These are phyloP conservation scores for Trametes coccinea DNA, from an alignment of 768 basidiomycete genomes.

Conservation along the genomic window DNA sequence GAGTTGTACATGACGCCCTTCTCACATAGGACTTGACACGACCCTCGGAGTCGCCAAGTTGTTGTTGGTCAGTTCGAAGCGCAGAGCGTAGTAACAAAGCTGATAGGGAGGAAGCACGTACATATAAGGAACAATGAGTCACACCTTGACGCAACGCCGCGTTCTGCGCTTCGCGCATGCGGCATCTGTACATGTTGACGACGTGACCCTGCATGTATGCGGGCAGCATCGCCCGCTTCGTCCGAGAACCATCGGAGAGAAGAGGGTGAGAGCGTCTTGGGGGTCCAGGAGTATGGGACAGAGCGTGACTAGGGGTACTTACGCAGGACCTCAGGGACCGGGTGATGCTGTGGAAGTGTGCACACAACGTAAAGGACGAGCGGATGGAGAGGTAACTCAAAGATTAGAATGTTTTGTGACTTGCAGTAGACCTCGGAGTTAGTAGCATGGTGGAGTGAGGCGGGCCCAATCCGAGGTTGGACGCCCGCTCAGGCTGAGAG, in stretches of 20 bases:
- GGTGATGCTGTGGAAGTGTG: background rate
- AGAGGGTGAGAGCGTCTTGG: background rate
- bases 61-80: background rate
- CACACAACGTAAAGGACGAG: too few relatives aligned
- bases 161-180: background rate
- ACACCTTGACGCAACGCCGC: background rate
- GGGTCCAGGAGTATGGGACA: background rate
- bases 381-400: too few relatives aligned
- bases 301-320: background rate
- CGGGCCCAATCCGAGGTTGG: too few relatives aligned
- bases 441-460: too few relatives aligned
- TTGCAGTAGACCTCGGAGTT: too few relatives aligned
- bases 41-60: too few relatives aligned
- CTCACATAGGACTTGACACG: too few relatives aligned
- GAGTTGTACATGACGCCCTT: too few relatives aligned
- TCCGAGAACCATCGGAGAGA: slow-evolving; percentile 11
- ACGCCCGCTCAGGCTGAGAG: too few relatives aligned
- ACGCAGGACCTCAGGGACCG: background rate
- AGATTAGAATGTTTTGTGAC: too few relatives aligned
- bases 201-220: background rate
- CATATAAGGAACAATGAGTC: background rate
- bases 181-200: background rate
- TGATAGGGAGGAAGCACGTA: background rate
- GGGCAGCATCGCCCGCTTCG: background rate
- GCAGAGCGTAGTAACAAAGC: background rate